phyloP scores from a whole-genome alignment of 2,329 filamentous ascomycete genomes.

The Xylaria sp. region DNA sequence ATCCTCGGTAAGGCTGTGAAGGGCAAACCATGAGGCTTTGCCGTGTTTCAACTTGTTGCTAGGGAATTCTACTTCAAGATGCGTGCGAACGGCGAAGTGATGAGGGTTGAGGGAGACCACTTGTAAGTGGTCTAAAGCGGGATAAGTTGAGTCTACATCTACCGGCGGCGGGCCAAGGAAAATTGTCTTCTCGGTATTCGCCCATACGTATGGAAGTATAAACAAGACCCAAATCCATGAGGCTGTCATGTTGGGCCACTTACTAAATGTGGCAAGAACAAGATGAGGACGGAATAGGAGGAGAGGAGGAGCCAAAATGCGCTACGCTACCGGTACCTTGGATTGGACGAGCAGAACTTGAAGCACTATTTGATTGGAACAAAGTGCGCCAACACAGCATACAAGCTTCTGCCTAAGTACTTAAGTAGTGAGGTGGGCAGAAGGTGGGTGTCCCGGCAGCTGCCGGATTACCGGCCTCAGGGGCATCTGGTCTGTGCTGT shows the following conservation, averaged over 20 bases:
- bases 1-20: slow-evolving; percentile 74
- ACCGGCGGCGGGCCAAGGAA: slow-evolving; percentile 76
- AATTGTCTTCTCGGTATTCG: slow-evolving; percentile 92
- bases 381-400: slow-evolving; percentile 30
- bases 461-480: slow-evolving; percentile 26
- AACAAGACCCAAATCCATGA: slow-evolving; percentile 31
- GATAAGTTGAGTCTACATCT: slow-evolving; percentile 64
- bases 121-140: slow-evolving; percentile 67
- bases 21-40: slow-evolving; percentile 78
- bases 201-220: slow-evolving; percentile 51
- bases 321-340: slow-evolving; percentile 18
- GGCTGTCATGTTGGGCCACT: slow-evolving; percentile 37
- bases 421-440: too few species aligned
- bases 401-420: too few species aligned
- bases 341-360: slow-evolving; percentile 3
- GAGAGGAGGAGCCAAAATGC: slow-evolving; percentile 6
- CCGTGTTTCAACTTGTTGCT: slow-evolving; percentile 62
- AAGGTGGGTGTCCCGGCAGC: slow-evolving; percentile 27
- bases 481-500: slow-evolving; percentile 22
- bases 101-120: slow-evolving; percentile 72
- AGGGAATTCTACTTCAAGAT: slow-evolving; percentile 75
- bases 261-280: slow-evolving; percentile 14
- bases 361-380: slow-evolving; percentile 26
- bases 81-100: slow-evolving; percentile 66
- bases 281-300: slow-evolving; percentile 14